These are phyloP conservation scores for Lasiosphaeria hispida DNA, from an alignment of 495 filamentous ascomycete species.

Conservation along the genomic window DNA sequence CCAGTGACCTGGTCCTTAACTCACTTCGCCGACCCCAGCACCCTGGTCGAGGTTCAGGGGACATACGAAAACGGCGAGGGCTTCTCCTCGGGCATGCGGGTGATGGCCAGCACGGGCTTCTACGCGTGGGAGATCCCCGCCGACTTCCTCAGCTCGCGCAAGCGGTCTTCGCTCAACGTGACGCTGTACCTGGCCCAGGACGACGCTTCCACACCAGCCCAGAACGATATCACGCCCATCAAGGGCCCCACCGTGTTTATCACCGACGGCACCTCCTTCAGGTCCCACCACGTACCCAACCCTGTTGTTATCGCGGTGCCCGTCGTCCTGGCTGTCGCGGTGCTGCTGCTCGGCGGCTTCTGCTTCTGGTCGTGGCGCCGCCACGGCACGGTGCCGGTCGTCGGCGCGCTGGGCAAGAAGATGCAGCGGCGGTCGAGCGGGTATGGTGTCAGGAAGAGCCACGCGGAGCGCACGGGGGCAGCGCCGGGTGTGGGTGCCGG, in stretches of 20 bases:
- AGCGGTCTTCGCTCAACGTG: conserved; percentile 5
- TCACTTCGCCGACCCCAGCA: conserved; percentile 19
- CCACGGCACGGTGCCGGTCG: conserved; percentile 15
- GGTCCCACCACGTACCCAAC: conserved; percentile 4
- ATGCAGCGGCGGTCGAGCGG: conserved; percentile 15
- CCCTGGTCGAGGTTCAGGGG: conserved; percentile 12
- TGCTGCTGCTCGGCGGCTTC: conserved; percentile 15
- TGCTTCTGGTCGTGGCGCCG: conserved; percentile 18
- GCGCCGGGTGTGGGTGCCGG: conserved; percentile 1
- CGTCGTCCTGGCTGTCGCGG: conserved; percentile 16
- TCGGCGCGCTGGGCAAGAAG: conserved; percentile 14
- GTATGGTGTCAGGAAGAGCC: conserved; percentile 30
- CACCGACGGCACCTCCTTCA: neutral
- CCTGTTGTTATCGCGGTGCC: conserved; percentile 25
- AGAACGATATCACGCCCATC: neutral
- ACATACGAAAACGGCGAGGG: neutral
- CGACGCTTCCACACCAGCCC: neutral
- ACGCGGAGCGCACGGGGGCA: conserved; percentile 17
- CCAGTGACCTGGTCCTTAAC: conserved; percentile 31
- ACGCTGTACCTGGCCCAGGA: conserved; percentile 18
- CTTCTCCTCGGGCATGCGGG: conserved; percentile 1
- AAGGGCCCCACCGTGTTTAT: conserved; percentile 22
- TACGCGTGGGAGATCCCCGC: conserved; percentile 21
- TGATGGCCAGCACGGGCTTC: conserved; percentile 26
- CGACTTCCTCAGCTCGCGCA: conserved; percentile 15